These are phyloP conservation scores for Clavispora phyllophila DNA, from an alignment of 805 yeast genomes.

Conservation along the genomic window DNA sequence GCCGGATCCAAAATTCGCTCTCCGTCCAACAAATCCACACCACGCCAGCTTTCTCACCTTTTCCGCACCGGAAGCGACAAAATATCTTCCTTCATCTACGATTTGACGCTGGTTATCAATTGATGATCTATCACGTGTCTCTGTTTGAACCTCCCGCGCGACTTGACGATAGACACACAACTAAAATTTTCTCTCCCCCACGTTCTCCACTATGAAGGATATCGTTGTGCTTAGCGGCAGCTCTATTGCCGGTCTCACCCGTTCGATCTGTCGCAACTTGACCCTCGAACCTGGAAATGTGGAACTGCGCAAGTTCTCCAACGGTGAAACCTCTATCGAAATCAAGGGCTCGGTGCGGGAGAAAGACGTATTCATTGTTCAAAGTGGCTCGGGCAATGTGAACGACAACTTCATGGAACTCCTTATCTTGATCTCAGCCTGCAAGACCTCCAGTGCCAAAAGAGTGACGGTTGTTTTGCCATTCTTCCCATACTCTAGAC, in stretches of 20 bases:
- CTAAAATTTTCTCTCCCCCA: conserved; percentile 3
- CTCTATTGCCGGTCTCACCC: conserved; percentile 77
- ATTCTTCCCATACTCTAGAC: conserved; percentile 91
- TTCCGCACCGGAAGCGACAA: too few relatives aligned
- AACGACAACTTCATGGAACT: conserved; percentile 84
- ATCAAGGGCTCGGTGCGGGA: conserved; percentile 88
- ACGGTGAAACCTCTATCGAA: conserved; percentile 91
- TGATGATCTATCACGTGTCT: background rate
- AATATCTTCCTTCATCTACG: too few relatives aligned
- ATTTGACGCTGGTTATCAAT: too few relatives aligned
- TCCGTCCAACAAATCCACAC: too few relatives aligned
- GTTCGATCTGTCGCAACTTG: conserved; percentile 68
- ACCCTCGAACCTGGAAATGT: conserved; percentile 71
- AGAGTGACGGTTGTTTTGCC: conserved; percentile 91
- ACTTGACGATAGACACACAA: background rate
- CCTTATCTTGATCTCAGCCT: conserved; percentile 80
- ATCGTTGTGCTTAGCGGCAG: conserved; percentile 87
- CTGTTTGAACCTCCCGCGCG: background rate
- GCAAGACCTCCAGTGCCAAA: conserved; percentile 85
- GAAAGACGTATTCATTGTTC: conserved; percentile 90
- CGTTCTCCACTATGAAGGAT: conserved; percentile 55
- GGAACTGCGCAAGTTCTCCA: conserved; percentile 59
- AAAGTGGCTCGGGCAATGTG: conserved; percentile 82
- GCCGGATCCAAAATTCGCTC: too few relatives aligned
- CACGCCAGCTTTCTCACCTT: too few relatives aligned